Evolutionary conservation across 345 rosid genomes (phyloP), one percentile per base, ranked within the genome.

Genomic region (Eutrema yunnanense): DNA sequence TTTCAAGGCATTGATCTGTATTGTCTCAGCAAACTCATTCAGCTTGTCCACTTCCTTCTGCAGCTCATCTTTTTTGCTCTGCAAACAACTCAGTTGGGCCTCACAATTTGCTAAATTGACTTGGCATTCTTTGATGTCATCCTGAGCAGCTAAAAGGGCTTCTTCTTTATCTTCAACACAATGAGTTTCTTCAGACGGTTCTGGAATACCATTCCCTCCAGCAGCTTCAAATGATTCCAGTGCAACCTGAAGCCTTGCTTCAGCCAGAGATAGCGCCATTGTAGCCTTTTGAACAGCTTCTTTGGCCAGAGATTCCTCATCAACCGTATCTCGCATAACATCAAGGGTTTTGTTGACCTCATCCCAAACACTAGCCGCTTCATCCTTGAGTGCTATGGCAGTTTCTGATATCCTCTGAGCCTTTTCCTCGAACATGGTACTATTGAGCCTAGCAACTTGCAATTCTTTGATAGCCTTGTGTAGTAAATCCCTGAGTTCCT

Each of bases 361-460:
- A 44, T 58, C 74, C 95, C 92, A 80, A 64, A 89, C 93, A 76
- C 63, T 73, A 11, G 76, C 71, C 2, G 92, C 93, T 73, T 89
- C 83, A 49, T 94, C 98, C 82, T 91, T 92, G 80, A 85, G 80
- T 10, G 95, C 86, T 41, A 94, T 91, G 6, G 97, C 96, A 73
- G 85, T 63, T 83, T 94, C 97, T 6, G 98, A 88, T 68, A 91
- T 85, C 50, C 81, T 72, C 73, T 88, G 96, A 61, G 97, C 97
- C 82, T 87, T 91, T 62, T 91, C 96, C 85, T 94, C 97, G 60
- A 89, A 94, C 79, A 86, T 71, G 47, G 85, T 78, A 64, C 97
- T 89, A 65, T 91, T 94, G 69, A 87, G 79, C 65, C 81, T 74
- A 29, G 95, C 96, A 85, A 83, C 89, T 71, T 87, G 96, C 81